A percentile compares a stretch with the other conserved stretches of the same genome.
phyloP scores from a whole-genome alignment of 805 yeast species.

The Teunomyces funiuensis region DNA sequence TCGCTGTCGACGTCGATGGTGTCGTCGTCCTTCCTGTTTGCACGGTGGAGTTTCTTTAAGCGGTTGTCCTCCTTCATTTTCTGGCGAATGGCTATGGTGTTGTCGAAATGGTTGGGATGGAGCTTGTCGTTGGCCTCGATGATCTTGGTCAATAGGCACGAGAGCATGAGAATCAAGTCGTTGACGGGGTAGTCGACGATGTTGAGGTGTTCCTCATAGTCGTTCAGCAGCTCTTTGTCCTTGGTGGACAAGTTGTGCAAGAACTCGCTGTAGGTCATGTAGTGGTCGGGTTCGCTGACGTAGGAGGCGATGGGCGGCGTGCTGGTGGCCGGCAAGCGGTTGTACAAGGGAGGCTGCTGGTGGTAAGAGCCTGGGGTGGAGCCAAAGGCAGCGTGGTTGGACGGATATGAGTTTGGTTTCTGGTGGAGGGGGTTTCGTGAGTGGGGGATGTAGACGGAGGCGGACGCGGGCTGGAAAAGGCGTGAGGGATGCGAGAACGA shows the following conservation, averaged over 20 bases:
- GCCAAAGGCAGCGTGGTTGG: slow-evolving; percentile 2
- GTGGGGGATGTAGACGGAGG: slow-evolving; percentile 27
- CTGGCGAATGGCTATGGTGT: slow-evolving; percentile 43
- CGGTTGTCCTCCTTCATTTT: slow-evolving; percentile 35
- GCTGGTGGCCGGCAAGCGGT: neutral
- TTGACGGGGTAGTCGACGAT: slow-evolving; percentile 82
- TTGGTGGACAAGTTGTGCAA: slow-evolving; percentile 27
- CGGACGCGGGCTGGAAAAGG: slow-evolving; percentile 14
- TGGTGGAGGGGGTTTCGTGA: slow-evolving; percentile 12
- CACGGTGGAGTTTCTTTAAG: slow-evolving; percentile 24
- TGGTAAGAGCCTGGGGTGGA: slow-evolving; percentile 1
- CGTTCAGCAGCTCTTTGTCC: slow-evolving; percentile 10
- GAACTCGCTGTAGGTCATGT: slow-evolving; percentile 44
- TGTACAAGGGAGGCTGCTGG: neutral
- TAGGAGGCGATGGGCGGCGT: neutral
- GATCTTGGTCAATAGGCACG: slow-evolving; percentile 80
- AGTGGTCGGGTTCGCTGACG: slow-evolving; percentile 12
- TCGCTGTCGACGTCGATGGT: slow-evolving; percentile 10
- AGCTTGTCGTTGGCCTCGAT: slow-evolving; percentile 86
- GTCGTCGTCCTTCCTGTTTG: slow-evolving; percentile 11
- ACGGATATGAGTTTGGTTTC: slow-evolving; percentile 6
- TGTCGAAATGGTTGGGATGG: slow-evolving; percentile 65
- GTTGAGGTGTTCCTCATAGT: slow-evolving; percentile 55
- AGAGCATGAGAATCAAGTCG: slow-evolving; percentile 78
- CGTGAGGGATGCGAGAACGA: slow-evolving; percentile 15